Percentiles rank a stretch among this genome's conserved stretches.
phyloP scores from a whole-genome alignment of 768 basidiomycete species.

The Baorangia bicolor region DNA sequence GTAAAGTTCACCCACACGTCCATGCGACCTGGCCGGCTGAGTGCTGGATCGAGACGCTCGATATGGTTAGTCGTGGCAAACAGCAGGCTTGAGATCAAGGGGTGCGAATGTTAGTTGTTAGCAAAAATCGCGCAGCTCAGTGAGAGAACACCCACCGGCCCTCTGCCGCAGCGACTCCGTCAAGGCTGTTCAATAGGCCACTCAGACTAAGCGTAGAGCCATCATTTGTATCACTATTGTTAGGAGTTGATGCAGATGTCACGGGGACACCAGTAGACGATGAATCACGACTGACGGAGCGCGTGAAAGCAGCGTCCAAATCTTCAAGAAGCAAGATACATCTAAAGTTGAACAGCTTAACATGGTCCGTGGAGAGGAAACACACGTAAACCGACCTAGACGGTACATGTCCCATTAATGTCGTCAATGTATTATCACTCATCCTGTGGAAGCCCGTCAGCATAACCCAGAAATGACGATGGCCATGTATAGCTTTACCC shows the following conservation, averaged over 20 bases:
- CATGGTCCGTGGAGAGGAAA: conserved; percentile 8
- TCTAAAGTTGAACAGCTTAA: conserved; percentile 38
- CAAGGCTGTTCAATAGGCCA: conserved; percentile 81
- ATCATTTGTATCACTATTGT: conserved; percentile 52
- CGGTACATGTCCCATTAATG: conserved; percentile 86
- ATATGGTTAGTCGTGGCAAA: conserved; percentile 96
- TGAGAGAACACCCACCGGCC: conserved; percentile 60
- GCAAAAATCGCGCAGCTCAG: conserved; percentile 12
- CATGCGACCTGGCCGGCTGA: conserved; percentile 87
- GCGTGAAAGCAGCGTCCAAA: conserved; percentile 89
- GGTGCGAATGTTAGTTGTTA: conserved; percentile 21
- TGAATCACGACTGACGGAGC: conserved; percentile 79
- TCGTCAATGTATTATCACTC: conserved; percentile 86
- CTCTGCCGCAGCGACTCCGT: conserved; percentile 83
- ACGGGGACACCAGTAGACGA: conserved; percentile 75
- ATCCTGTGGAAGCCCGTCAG: conserved; percentile 49
- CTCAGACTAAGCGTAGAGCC: conserved; percentile 84
- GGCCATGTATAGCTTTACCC: conserved; percentile 49
- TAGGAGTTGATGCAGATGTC: conserved; percentile 41
- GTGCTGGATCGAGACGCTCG: conserved; percentile 86
- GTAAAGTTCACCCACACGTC: conserved; percentile 92
- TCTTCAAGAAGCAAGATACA: conserved; percentile 94
- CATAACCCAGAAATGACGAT: neutral
- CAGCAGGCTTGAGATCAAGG: conserved; percentile 52
- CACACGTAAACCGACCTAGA: conserved; percentile 51